These are phyloP conservation scores for Cyclaneusma minus DNA, from an alignment of 2,329 filamentous ascomycete species.

Conservation along the genomic window DNA sequence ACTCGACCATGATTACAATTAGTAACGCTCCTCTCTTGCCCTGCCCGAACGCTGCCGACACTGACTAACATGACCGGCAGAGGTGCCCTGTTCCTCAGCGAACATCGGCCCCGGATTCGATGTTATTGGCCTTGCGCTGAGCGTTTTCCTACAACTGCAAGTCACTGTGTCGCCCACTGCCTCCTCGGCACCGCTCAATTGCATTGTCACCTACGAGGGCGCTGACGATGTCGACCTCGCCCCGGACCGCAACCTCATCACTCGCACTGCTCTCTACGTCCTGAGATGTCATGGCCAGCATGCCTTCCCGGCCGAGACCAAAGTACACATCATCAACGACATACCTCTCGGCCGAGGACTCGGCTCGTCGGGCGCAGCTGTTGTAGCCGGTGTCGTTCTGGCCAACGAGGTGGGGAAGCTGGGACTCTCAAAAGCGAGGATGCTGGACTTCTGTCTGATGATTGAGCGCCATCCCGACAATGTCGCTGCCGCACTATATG, in stretches of 20 bases:
- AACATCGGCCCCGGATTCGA: conserved; percentile 98
- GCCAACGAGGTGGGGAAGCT: conserved; percentile 79
- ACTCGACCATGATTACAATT: no score
- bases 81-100: conserved; percentile 84
- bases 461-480: conserved; percentile 91
- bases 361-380: conserved; percentile 89
- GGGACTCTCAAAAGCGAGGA: conserved; percentile 58
- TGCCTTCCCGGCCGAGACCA: conserved; percentile 70
- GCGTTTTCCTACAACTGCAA: conserved; percentile 79
- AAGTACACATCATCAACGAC: conserved; percentile 88
- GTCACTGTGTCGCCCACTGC: conserved; percentile 54
- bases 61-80: conserved; percentile 4
- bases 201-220: conserved; percentile 77
- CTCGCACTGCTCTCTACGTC: conserved; percentile 85
- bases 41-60: conserved; percentile 3
- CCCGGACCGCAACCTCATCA: conserved; percentile 82
- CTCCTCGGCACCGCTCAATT: conserved; percentile 59
- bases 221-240: conserved; percentile 62
- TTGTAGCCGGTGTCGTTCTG: conserved; percentile 87
- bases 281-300: conserved; percentile 81
- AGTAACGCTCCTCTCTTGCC: no score
- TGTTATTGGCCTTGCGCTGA: conserved; percentile 88
- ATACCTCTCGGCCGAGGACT: conserved; percentile 86
- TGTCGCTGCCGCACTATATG: conserved; percentile 86
- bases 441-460: conserved; percentile 96